Evolutionary conservation across 306 rosid species (phyloP).

Genomic region (Inga laurina): DNA sequence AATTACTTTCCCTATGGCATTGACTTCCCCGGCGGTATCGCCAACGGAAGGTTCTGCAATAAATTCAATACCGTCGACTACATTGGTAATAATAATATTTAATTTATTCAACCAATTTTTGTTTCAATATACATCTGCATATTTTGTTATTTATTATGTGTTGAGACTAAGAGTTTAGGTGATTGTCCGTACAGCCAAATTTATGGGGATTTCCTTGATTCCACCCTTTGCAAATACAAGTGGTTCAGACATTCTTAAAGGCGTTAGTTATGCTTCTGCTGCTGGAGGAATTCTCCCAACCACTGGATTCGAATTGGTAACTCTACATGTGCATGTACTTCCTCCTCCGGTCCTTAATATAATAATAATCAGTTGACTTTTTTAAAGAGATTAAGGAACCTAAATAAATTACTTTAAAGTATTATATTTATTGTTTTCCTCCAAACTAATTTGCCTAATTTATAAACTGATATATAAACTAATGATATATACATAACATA

Average conservation of each 20-base stretch:
- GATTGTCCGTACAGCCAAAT: neutral
- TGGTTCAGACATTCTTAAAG: neutral
- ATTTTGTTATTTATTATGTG: constrained; percentile 10
- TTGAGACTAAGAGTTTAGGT: neutral
- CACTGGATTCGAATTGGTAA: neutral
- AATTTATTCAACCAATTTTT: no score
- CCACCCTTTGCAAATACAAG: neutral
- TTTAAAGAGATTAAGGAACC: no score
- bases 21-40: constrained; percentile 39
- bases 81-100: neutral
- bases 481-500: no score
- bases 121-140: no score
- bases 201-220: neutral
- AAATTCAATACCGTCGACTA: constrained; percentile 23
- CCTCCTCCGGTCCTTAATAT: no score
- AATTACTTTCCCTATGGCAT: constrained; percentile 62
- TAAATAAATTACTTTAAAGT: no score
- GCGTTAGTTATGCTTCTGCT: neutral
- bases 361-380: no score
- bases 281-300: neutral
- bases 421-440: no score
- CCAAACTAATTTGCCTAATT: no score
- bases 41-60: constrained; percentile 63
- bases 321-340: no score
- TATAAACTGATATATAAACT: no score